Base-by-base conservation (phyloP, 2,329 filamentous ascomycete genomes). In the Rugonectria rugulosa region DNA sequence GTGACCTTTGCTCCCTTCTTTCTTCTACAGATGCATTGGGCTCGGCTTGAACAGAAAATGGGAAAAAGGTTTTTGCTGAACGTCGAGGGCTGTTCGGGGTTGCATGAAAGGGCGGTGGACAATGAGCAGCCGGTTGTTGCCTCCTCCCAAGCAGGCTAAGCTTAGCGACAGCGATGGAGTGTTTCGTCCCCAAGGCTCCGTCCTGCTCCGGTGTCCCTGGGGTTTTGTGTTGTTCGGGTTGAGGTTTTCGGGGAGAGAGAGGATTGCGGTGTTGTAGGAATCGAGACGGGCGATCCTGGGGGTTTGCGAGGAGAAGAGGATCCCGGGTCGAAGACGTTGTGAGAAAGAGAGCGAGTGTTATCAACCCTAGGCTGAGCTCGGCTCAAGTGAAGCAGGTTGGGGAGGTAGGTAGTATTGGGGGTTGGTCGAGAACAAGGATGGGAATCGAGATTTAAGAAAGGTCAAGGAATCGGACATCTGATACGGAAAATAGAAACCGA, bases 161-260 rank as follows among this genome's bases (percentile, higher is more conserved):
- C 32, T 26, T 41, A 19, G 26, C n/a, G 56, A 43, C 47, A 44
- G 49, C 50, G 44, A 49, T 19, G 32, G n/a, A 44, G 51, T 54
- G 60, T 61, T 65, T 66, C 64, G 60, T 64, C 66, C 64, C 64
- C 64, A 63, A 67, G 64, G 64, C 64, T 36, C 64, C 60, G 62
- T 63, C 60, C 57, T 66, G 56, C 19, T 57, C 51, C 64, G 64
- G 64, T 62, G 51, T 66, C 56, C 64, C 64, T 67, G 64, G 64
- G 64, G 64, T 57, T 17, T 20, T 14, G 53, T n/a, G n/a, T n/a
- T n/a, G n/a, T n/a, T n/a, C n/a, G n/a, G n/a, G n/a, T n/a, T n/a
- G n/a, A n/a, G n/a, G n/a, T n/a, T n/a, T n/a, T n/a, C n/a, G n/a
- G n/a, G n/a, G n/a, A n/a, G n/a, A n/a, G n/a, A n/a, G n/a, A n/a